Percentiles rank a stretch among this genome's conserved stretches.
Evolutionary conservation across 169 alveolate species (phyloP).

Genomic region (Cryptosporidium canis): DNA sequence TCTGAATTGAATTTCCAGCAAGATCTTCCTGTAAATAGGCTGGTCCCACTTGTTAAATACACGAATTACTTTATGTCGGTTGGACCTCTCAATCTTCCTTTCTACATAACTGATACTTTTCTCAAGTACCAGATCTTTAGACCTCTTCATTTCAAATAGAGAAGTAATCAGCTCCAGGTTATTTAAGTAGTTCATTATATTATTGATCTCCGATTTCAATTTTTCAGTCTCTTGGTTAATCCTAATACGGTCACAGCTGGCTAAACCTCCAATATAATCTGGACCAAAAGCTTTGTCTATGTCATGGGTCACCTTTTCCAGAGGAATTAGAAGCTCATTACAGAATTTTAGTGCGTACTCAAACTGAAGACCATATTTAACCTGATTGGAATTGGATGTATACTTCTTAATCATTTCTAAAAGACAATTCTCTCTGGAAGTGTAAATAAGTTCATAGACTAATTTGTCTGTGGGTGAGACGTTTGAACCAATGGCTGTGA

Average conservation of each 20-base stretch:
- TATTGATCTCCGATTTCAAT: not conserved
- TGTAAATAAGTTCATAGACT: not conserved
- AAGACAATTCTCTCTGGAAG: constrained; percentile 35
- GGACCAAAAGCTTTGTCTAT: not conserved
- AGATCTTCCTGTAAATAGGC: not conserved
- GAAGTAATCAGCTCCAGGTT: not conserved
- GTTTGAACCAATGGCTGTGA: not conserved
- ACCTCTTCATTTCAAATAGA: not conserved
- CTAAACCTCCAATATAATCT: not conserved
- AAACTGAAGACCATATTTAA: not conserved
- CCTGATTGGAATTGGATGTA: not conserved
- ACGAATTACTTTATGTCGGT: not conserved
- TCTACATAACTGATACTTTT: not conserved
- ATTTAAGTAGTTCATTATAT: not conserved
- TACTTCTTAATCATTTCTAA: constrained; percentile 15
- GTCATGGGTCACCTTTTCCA: not conserved
- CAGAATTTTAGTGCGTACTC: constrained; percentile 18
- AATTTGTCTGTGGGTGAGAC: constrained; percentile 16
- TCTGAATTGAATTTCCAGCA: not conserved
- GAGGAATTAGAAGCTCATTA: not conserved
- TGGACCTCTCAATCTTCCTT: constrained; percentile 12
- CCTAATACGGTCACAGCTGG: constrained; percentile 5
- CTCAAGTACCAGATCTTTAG: constrained; percentile 5
- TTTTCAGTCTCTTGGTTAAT: not conserved
- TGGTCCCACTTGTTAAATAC: constrained; percentile 26